A percentile compares a stretch with the other conserved stretches of the same genome.
These are phyloP conservation scores for Kwoniella sp. DNA, from an alignment of 768 basidiomycete species.

Conservation along the genomic window DNA sequence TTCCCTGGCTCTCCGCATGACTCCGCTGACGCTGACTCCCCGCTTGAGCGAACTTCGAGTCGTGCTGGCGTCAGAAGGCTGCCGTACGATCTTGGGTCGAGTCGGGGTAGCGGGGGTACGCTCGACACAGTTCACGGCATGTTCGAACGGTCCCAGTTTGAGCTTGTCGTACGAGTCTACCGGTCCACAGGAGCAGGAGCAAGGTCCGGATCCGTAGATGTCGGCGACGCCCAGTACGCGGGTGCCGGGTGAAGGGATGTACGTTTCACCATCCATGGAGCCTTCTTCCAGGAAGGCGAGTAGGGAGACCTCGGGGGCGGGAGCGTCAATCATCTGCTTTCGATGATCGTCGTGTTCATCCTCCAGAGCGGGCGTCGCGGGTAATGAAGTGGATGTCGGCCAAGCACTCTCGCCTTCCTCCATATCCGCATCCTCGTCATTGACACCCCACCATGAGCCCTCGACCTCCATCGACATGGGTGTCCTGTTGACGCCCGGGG, in stretches of 20 bases:
- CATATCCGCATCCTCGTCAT: background rate
- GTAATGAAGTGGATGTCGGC: too few relatives aligned
- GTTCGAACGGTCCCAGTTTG: too few relatives aligned
- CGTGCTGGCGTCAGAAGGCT: too few relatives aligned
- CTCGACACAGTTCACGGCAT: too few relatives aligned
- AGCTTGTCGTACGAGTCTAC: too few relatives aligned
- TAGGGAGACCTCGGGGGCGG: background rate
- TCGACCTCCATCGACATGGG: background rate
- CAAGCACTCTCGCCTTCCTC: background rate
- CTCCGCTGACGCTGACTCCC: background rate
- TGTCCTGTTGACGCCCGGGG: conserved; percentile 3
- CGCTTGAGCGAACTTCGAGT: too few relatives aligned
- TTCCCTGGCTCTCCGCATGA: conserved; percentile 5
- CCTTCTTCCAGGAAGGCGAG: conserved; percentile 5
- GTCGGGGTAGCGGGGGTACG: too few relatives aligned
- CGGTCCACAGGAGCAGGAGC: too few relatives aligned
- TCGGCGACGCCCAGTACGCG: background rate
- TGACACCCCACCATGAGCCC: background rate
- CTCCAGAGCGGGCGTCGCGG: too few relatives aligned
- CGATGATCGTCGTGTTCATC: background rate
- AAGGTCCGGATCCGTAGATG: too few relatives aligned
- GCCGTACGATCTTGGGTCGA: too few relatives aligned
- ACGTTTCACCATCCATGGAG: background rate
- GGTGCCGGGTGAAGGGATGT: background rate
- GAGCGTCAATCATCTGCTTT: too few relatives aligned